Conservation (phyloP, 768 basidiomycete genomes). For the Pleurotus citrinopileatus region DNA sequence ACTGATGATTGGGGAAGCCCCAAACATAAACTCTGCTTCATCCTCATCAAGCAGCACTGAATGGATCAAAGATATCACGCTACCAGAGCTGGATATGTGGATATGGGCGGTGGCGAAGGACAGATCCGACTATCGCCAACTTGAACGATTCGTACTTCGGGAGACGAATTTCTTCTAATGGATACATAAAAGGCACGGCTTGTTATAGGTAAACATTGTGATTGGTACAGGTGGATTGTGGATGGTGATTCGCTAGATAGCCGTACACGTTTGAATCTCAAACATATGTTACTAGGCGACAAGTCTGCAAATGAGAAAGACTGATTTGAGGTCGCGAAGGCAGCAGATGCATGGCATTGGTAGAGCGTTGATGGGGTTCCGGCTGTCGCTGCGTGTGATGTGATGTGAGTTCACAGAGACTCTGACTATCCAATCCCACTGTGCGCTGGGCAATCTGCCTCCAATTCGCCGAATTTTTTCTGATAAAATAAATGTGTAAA, state of each 20-base stretch:
- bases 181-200: neutral
- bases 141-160: conserved; percentile 64
- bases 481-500: neutral
- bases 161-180: conserved; percentile 67
- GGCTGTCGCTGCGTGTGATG: too few relatives aligned
- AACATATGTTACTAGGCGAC: neutral
- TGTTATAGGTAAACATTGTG: too few relatives aligned
- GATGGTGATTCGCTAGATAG: neutral
- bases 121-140: conserved; percentile 61
- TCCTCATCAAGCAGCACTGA: conserved; percentile 19
- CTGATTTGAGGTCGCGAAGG: conserved; percentile 8
- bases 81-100: conserved; percentile 72
- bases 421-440: too few relatives aligned
- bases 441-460: too few relatives aligned
- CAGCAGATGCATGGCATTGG: conserved; percentile 4
- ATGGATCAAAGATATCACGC: conserved; percentile 56
- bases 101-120: conserved; percentile 85
- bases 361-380: too few relatives aligned
- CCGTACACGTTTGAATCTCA: neutral
- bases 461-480: too few relatives aligned
- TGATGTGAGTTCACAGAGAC: too few relatives aligned
- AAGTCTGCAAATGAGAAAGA: neutral
- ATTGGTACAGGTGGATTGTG: conserved; percentile 1
- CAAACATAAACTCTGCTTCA: conserved; percentile 22
- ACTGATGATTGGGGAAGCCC: conserved; percentile 56